Conservation (phyloP, 2,329 filamentous ascomycete genomes). For the Fusarium multiceps region DNA sequence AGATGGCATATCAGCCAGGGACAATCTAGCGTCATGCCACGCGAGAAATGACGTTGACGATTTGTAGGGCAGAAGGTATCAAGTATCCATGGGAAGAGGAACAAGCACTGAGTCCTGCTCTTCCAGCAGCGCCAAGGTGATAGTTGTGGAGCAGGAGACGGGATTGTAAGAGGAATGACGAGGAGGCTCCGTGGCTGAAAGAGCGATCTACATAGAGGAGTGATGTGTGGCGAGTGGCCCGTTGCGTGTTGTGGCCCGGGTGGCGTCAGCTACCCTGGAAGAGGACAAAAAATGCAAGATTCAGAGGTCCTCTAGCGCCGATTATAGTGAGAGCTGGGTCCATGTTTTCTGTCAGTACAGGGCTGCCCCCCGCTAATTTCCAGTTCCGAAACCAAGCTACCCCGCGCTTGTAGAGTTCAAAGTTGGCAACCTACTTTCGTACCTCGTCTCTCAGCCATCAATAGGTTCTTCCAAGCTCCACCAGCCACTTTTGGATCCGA, state of each 20-base stretch:
- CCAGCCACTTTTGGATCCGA: not conserved
- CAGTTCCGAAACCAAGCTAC: slow-evolving; percentile 11
- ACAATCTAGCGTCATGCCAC: slow-evolving; percentile 41
- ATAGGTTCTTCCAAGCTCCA: not conserved
- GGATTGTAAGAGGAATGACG: slow-evolving; percentile 27
- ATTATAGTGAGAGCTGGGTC: not conserved
- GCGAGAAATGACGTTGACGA: slow-evolving; percentile 44
- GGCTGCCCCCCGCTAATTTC: slow-evolving; percentile 11
- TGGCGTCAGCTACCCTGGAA: slow-evolving; percentile 33
- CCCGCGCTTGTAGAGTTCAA: slow-evolving; percentile 29
- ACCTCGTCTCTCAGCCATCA: not conserved
- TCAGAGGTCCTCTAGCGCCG: slow-evolving; percentile 1
- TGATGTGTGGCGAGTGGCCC: slow-evolving; percentile 39
- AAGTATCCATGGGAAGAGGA: not conserved
- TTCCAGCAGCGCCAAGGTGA: slow-evolving; percentile 33
- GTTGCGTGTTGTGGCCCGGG: slow-evolving; percentile 1
- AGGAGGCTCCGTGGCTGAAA: slow-evolving; percentile 38
- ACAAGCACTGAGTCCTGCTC: slow-evolving; percentile 26
- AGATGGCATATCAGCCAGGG: slow-evolving; percentile 12
- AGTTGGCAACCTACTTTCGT: slow-evolving; percentile 17
- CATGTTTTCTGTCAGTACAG: slow-evolving; percentile 8
- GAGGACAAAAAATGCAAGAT: slow-evolving; percentile 13
- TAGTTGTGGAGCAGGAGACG: slow-evolving; percentile 33
- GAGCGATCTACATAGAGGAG: slow-evolving; percentile 12
- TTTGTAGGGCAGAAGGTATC: slow-evolving; percentile 25